Evolutionary conservation across 2,329 filamentous ascomycete genomes (phyloP), one percentile per base, ranked within the genome.

Genomic region (Sclerotinia borealis): DNA sequence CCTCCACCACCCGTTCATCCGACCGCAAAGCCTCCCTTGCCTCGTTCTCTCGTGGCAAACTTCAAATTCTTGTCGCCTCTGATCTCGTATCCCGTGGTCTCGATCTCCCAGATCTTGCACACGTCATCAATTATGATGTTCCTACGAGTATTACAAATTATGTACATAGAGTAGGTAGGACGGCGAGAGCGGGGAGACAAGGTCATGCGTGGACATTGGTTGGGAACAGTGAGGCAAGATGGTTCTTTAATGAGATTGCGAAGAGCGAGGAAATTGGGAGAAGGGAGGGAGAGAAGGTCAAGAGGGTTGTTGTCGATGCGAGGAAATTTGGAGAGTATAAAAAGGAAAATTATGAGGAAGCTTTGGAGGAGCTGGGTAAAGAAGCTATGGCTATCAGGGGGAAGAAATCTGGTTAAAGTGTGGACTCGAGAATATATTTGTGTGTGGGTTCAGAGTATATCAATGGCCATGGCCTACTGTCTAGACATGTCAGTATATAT

Each of bases 91-190:
- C 92, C 2, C 90, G 93, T 67, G 95, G 93, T 71, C 86, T 98
- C 31, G 93, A 98, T 75, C 81, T 96, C 15, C 85, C 86, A 0
- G 83, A 85, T 52, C 83, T 98, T 52, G 86, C 87, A 41, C 90
- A 96, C 72, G 92, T 98, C 52, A 80, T 98, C 76, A 97, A 96
- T 78, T 98, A 98, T 79, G 93, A 97, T 74, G 82, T 97, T 59
- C 93, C 93, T 0, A 83, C 86, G 5, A 93, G 88, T 71, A 79
- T 92, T 39, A 89, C 89, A 7, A 89, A 87, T 29, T 98, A 98
- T 71, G 87, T 98, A 5, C 95, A 98, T 75, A 88, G 95, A 47
- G 92, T 97, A 1, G 93, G 95, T 43, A 86, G 95, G 63, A 97
- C 93, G 0, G 93, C 93, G 0, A 83, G 93, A 74, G 95, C 91